Percentiles rank a stretch among this genome's conserved stretches.
These are phyloP conservation scores for Cryptococcus amylolentus DNA, from an alignment of 1,284 basidiomycete genomes.

Conservation along the genomic window DNA sequence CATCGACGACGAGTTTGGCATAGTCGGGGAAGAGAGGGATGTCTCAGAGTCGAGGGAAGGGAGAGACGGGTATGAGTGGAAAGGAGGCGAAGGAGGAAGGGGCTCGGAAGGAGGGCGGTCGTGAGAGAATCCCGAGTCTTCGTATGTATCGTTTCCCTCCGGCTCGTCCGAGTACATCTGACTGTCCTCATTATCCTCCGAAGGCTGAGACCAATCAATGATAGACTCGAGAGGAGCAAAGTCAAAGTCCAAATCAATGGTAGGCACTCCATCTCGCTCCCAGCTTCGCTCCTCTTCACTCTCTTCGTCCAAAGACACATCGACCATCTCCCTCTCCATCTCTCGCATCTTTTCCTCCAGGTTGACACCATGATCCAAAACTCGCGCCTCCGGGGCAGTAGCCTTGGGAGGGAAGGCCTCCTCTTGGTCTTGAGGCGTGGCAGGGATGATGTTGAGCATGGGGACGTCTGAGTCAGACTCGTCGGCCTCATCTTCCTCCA, in stretches of 20 bases:
- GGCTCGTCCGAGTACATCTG: background rate
- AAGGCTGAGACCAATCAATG: background rate
- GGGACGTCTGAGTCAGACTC: slow-evolving; percentile 20
- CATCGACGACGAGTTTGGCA: slow-evolving; percentile 17
- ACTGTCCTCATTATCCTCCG: slow-evolving; percentile 1
- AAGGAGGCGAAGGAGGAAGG: slow-evolving; percentile 33
- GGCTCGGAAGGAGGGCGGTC: slow-evolving; percentile 21
- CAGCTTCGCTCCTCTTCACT: background rate
- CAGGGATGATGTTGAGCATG: slow-evolving; percentile 47
- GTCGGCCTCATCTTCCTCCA: background rate
- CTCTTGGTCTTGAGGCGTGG: slow-evolving; percentile 34
- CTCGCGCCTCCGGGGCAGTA: background rate
- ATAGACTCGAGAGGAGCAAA: slow-evolving; percentile 32
- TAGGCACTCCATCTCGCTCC: slow-evolving; percentile 13
- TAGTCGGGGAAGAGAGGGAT: slow-evolving; percentile 24
- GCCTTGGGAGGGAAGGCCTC: slow-evolving; percentile 24
- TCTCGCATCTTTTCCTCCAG: slow-evolving; percentile 11
- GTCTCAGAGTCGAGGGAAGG: slow-evolving; percentile 35
- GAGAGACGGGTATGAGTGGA: slow-evolving; percentile 37
- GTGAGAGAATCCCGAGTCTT: background rate
- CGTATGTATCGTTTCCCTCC: slow-evolving; percentile 2
- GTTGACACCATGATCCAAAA: slow-evolving; percentile 17
- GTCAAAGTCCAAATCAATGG: slow-evolving; percentile 31
- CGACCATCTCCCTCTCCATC: slow-evolving; percentile 20
- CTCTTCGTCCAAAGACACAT: slow-evolving; percentile 16